Percentiles rank a stretch among this genome's conserved stretches.
Conservation (phyloP, 1,284 basidiomycete species). For the Schizopora paradoxa region DNA sequence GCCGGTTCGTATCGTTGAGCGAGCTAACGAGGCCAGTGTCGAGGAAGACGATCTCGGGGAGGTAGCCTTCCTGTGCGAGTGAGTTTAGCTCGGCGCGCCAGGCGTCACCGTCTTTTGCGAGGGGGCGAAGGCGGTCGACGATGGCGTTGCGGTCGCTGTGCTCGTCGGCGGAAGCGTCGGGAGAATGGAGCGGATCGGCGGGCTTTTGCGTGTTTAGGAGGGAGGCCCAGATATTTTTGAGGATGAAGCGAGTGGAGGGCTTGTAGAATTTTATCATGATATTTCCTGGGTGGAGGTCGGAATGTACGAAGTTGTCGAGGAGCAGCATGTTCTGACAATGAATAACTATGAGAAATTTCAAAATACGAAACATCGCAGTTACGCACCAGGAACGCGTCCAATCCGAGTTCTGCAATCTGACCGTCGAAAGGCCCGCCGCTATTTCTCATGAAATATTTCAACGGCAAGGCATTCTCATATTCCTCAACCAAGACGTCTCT, state of each 20-base stretch:
- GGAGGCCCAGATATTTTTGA: slow-evolving; percentile 47
- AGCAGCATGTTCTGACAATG: slow-evolving; percentile 88
- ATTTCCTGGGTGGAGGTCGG: slow-evolving; percentile 92
- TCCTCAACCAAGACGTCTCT: slow-evolving; percentile 87
- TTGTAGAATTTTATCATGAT: slow-evolving; percentile 97
- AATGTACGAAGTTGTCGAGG: slow-evolving; percentile 97
- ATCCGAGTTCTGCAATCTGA: slow-evolving; percentile 85
- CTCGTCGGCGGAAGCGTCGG: slow-evolving; percentile 38
- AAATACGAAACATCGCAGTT: slow-evolving; percentile 6
- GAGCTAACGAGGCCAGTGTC: slow-evolving; percentile 94
- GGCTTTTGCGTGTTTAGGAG: slow-evolving; percentile 29
- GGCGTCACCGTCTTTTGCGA: slow-evolving; percentile 50
- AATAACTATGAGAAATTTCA: slow-evolving; percentile 3
- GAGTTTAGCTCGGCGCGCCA: slow-evolving; percentile 72
- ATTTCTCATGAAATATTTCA: slow-evolving; percentile 84
- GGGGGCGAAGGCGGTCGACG: slow-evolving; percentile 58
- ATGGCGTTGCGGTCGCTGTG: slow-evolving; percentile 48
- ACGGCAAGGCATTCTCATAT: slow-evolving; percentile 87
- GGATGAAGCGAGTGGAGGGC: slow-evolving; percentile 57
- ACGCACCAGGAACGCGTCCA: slow-evolving; percentile 91
- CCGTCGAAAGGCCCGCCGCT: slow-evolving; percentile 91
- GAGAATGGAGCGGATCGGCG: slow-evolving; percentile 33
- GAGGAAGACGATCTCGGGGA: slow-evolving; percentile 94
- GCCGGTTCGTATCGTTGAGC: slow-evolving; percentile 74
- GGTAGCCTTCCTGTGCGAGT: slow-evolving; percentile 72